Conservation (phyloP, 2,329 filamentous ascomycete genomes). For the Sarocladium brachiariae region DNA sequence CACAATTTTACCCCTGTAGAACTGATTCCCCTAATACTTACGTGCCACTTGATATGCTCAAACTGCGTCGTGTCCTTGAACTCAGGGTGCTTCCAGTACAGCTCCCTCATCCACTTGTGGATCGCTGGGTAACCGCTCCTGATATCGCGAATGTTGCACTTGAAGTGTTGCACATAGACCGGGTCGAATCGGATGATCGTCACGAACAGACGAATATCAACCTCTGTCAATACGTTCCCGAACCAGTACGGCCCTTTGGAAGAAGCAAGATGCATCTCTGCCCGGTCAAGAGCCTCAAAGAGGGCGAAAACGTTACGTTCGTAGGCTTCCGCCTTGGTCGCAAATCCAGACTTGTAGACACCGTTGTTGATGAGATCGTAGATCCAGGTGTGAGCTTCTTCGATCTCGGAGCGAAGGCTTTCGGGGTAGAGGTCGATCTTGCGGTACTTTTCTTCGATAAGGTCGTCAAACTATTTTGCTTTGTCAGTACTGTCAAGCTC, state of each 20-base stretch:
- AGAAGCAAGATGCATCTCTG: slow-evolving; percentile 60
- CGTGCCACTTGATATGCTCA: slow-evolving; percentile 82
- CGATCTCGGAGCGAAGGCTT: slow-evolving; percentile 59
- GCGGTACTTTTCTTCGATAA: slow-evolving; percentile 54
- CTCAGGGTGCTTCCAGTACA: slow-evolving; percentile 71
- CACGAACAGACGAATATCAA: slow-evolving; percentile 67
- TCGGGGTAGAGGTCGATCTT: slow-evolving; percentile 62
- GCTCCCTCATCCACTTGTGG: slow-evolving; percentile 71
- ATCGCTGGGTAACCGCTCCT: slow-evolving; percentile 74
- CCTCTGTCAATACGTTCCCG: slow-evolving; percentile 70
- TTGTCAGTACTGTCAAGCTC: neutral
- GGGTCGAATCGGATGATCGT: slow-evolving; percentile 69
- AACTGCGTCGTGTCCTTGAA: slow-evolving; percentile 84
- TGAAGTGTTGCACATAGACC: slow-evolving; percentile 84
- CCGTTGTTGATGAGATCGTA: slow-evolving; percentile 69
- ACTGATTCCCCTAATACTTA: neutral
- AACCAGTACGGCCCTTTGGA: slow-evolving; percentile 63
- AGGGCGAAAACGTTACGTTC: slow-evolving; percentile 63
- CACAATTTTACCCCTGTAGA: neutral
- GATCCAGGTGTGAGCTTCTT: slow-evolving; percentile 72
- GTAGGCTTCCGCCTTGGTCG: slow-evolving; percentile 76
- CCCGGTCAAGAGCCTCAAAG: slow-evolving; percentile 69
- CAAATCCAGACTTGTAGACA: slow-evolving; percentile 74
- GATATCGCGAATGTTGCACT: slow-evolving; percentile 81
- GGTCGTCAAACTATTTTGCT: slow-evolving; percentile 57